Base-by-base conservation (phyloP, 2,329 filamentous ascomycete species). In the Malbranchea cinnamomea region DNA sequence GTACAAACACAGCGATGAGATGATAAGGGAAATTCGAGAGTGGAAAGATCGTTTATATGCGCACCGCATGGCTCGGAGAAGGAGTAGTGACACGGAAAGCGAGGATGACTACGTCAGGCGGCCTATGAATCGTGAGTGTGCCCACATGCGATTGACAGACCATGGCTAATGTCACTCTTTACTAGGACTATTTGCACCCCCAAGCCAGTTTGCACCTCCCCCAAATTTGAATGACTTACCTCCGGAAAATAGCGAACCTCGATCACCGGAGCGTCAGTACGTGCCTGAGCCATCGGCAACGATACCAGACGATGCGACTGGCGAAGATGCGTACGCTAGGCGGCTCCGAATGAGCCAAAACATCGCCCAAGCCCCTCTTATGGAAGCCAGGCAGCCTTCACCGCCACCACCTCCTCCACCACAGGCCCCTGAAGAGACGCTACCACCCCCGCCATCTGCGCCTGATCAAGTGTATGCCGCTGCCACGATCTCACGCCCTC, bases 41-140 rank as follows among this genome's bases (percentile, higher is more conserved):
- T 94, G 85, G 85, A 91, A 85, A 49, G 71, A 76, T 23, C 59
- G 79, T 21, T 62, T 93, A 9, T 85, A 89, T 50, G 71, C 73
- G 9, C 79, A 84, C 47, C 66, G 74, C 25, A 67, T 66, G 42
- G 62, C 52, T 36, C 55, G 49, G 30, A 55, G 55, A 26, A 48
- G 42, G 16, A 59, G 52, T 32, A 55, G 56, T 39, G 59, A 60
- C 37, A 53, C 62, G 34, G 54, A 60, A 36, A 70, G 63, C 32
- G 60, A 65, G 17, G 62, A 67, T 22, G 59, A 63, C 32, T 53
- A 62, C 31, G 46, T 47, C 28, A 49, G 50, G 21, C 54, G 52
- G 32, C 55, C 52, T 31, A 56, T 56, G 45, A 63, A 57, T 33
- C 54, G 64, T 67, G 54, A 47, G 62, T 47, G 28, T 19, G 25